Percentiles rank a stretch among this genome's conserved stretches.
These are phyloP conservation scores for Aspergillus puulaauensis DNA, from an alignment of 2,329 filamentous ascomycete genomes.

Conservation along the genomic window DNA sequence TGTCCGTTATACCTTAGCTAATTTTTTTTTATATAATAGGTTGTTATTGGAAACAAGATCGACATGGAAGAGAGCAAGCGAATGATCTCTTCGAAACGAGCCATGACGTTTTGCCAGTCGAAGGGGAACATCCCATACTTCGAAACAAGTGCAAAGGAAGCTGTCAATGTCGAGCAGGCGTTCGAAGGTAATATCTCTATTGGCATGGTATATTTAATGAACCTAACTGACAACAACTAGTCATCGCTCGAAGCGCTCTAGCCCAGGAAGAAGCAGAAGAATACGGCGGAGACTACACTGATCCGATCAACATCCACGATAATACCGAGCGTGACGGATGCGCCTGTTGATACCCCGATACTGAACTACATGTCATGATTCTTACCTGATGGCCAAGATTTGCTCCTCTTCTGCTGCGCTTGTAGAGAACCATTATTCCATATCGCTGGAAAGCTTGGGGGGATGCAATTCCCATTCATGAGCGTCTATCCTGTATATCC, in stretches of 20 bases:
- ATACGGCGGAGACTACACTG: constrained; percentile 94
- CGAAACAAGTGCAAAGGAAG: constrained; percentile 98
- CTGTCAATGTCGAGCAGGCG: constrained; percentile 92
- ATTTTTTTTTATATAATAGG: constrained; percentile 48
- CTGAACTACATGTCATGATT: constrained; percentile 26
- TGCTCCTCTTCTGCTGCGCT: constrained; percentile 9
- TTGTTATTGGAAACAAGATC: constrained; percentile 98
- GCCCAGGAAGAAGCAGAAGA: constrained; percentile 97
- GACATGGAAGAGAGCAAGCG: constrained; percentile 97
- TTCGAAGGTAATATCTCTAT: constrained; percentile 60
- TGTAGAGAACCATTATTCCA: neutral
- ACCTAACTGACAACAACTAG: constrained; percentile 47
- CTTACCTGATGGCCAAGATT: constrained; percentile 20
- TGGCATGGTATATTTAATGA: neutral
- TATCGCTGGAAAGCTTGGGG: constrained; percentile 7
- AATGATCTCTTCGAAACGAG: constrained; percentile 92
- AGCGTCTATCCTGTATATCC: constrained; percentile 18
- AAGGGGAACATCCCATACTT: constrained; percentile 98
- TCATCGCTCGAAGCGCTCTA: constrained; percentile 92
- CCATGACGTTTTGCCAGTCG: constrained; percentile 95
- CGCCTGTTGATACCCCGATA: constrained; percentile 66
- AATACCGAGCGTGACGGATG: constrained; percentile 92
- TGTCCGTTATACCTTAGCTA: constrained; percentile 2
- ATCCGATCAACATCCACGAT: constrained; percentile 97
- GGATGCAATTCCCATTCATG: constrained; percentile 7